Evolutionary conservation across 495 filamentous ascomycete species (phyloP).

Genomic region (Podospora pseudopauciseta): DNA sequence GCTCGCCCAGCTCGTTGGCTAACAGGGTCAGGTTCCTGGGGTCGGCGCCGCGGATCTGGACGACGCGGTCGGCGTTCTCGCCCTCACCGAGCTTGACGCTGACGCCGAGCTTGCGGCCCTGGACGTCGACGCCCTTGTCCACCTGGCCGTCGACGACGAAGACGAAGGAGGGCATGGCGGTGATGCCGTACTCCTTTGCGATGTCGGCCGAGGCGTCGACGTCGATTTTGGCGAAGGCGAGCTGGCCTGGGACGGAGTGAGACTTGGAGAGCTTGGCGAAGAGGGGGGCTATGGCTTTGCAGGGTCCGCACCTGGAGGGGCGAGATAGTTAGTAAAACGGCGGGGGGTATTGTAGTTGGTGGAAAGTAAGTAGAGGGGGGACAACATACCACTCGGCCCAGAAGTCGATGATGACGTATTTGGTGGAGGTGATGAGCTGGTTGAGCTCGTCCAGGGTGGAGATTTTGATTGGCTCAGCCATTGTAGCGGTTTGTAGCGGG

Average conservation of each 20-base stretch:
- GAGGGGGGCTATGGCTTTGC: constrained; percentile 62
- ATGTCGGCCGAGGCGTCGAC: constrained; percentile 51
- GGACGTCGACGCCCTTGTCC: constrained; percentile 60
- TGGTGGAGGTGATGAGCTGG: constrained; percentile 32
- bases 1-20: constrained; percentile 32
- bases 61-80: constrained; percentile 23
- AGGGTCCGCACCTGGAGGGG: constrained; percentile 50
- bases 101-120: constrained; percentile 4
- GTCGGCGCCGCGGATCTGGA: constrained; percentile 37
- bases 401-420: constrained; percentile 48
- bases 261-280: constrained; percentile 49
- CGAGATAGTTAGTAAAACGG: constrained; percentile 33
- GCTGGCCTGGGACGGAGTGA: constrained; percentile 38
- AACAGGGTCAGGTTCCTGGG: constrained; percentile 29
- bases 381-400: constrained; percentile 67
- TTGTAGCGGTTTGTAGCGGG: constrained; percentile 7
- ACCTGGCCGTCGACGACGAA: constrained; percentile 71
- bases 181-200: constrained; percentile 44
- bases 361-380: constrained; percentile 56
- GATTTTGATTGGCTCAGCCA: constrained; percentile 25
- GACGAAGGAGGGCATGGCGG: constrained; percentile 77
- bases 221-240: constrained; percentile 60
- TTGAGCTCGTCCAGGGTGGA: constrained; percentile 31
- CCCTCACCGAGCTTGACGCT: constrained; percentile 13
- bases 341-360: constrained; percentile 32